Conservation (phyloP, 2,329 filamentous ascomycete genomes). For the Ophiostoma sp. region DNA sequence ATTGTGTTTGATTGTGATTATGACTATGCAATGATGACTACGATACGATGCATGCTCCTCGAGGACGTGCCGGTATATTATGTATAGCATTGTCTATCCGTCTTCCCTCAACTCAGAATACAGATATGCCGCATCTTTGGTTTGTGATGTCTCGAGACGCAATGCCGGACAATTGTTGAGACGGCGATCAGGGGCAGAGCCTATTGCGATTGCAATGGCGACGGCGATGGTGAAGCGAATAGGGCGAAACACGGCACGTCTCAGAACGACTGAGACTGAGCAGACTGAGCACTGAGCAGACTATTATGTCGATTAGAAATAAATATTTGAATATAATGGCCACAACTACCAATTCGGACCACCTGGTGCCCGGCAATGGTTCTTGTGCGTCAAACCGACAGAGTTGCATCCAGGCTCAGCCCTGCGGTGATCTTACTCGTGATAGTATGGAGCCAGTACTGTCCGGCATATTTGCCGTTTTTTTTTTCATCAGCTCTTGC, state of each 20-base stretch:
- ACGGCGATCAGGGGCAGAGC: slow-evolving; percentile 8
- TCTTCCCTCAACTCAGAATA: background rate
- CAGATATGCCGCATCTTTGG: background rate
- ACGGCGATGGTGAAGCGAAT: background rate
- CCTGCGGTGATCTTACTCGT: background rate
- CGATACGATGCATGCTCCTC: background rate
- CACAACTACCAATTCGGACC: background rate
- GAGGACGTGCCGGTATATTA: background rate
- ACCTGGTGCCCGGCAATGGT: background rate
- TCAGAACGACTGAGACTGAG: background rate
- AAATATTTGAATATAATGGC: no score
- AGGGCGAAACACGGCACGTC: background rate
- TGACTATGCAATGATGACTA: background rate
- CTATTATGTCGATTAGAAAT: background rate
- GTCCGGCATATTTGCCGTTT: background rate
- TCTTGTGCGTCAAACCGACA: background rate
- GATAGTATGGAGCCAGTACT: background rate
- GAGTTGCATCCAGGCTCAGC: background rate
- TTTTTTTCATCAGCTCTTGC: background rate
- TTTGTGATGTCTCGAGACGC: background rate
- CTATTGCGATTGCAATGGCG: background rate
- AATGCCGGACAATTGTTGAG: slow-evolving; percentile 7
- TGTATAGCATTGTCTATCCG: background rate
- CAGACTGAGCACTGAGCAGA: background rate
- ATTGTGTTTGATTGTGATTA: background rate